These are phyloP conservation scores for Selaginella tamariscina DNA, from an alignment of 75 land plant genomes.

Conservation along the genomic window DNA sequence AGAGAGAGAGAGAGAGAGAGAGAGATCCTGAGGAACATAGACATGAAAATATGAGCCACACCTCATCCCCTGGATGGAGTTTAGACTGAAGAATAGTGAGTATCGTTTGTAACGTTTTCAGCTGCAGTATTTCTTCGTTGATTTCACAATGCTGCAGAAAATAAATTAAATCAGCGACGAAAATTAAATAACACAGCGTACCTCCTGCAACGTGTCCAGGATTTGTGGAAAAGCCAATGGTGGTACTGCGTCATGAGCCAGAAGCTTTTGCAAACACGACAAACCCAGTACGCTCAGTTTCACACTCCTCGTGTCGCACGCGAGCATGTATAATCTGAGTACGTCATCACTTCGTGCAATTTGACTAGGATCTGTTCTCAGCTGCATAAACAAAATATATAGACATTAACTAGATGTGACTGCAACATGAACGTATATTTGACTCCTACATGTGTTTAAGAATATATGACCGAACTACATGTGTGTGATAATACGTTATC, in stretches of 20 bases:
- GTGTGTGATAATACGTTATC: neutral
- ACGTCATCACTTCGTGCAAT: conserved; percentile 81
- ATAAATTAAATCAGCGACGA: conserved; percentile 5
- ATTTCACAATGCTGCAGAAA: conserved; percentile 77
- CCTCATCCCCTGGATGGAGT: conserved; percentile 87
- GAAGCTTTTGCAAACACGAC: conserved; percentile 82
- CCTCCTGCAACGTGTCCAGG: conserved; percentile 73
- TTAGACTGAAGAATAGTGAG: conserved; percentile 90
- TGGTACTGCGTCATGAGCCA: conserved; percentile 89
- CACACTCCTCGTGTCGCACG: conserved; percentile 73
- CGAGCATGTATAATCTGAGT: conserved; percentile 71
- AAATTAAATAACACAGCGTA: conserved; percentile 27
- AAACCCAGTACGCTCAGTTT: conserved; percentile 90
- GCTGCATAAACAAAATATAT: conserved; percentile 35
- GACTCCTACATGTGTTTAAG: no score
- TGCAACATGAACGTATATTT: no score
- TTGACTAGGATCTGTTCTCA: conserved; percentile 68
- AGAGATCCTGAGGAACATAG: neutral
- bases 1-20: no score
- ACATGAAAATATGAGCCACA: conserved; percentile 10
- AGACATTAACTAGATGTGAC: neutral
- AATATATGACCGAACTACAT: neutral
- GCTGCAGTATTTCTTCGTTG: conserved; percentile 81
- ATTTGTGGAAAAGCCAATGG: conserved; percentile 63
- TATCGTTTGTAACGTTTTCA: conserved; percentile 83